Evolutionary conservation across 2,329 filamentous ascomycete genomes (phyloP), one percentile per base, ranked within the genome.

Genomic region (Reticulascus tulasneorum): DNA sequence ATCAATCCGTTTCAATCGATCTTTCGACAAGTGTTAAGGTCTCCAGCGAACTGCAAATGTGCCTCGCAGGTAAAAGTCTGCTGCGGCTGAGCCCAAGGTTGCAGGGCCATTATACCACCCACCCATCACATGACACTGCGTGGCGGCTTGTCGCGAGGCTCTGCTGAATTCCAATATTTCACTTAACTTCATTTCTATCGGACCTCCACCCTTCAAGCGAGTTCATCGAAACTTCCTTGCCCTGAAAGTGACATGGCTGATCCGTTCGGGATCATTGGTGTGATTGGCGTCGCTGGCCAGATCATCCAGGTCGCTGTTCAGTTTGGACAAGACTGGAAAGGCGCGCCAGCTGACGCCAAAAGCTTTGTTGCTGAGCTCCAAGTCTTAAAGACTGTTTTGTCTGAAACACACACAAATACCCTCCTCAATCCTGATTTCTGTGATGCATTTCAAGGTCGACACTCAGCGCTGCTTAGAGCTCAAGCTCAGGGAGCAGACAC

Each of bases 361-460:
- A 37, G 18, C 23, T 38, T 44, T 13, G 18, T 38, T 19, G 15
- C n/a, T 4, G 44, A 47, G 35, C 17, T 47, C 3, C 33, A 37
- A 4, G 13, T 11, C 4, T 28, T 47, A n/a, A 38, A 33, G 13
- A 36, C 33, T 2, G 37, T 39, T 27, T 32, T 47, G 1, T 40
- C 18, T 12, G 42, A 47, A 22, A 38, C 33, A 2, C 16, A 41
- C 11, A 25, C 17, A 3, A 38, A 42, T 18, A 21, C 49, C 25
- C 15, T 50, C 21, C 18, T 39, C 3, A 42, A 52, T 33, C 15
- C 32, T 2, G 44, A 51, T 12, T 53, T 52, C 13, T 38, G 25
- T 15, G 34, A 37, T 22, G 48, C 48, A 6, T 52, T 53, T 16
- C 22, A 45, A 8, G 40, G 44, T 24, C 40, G 22, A 6, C 38